Evolutionary conservation across 176 grass and related monocot species (phyloP).

Genomic region (Olyra latifolia): DNA sequence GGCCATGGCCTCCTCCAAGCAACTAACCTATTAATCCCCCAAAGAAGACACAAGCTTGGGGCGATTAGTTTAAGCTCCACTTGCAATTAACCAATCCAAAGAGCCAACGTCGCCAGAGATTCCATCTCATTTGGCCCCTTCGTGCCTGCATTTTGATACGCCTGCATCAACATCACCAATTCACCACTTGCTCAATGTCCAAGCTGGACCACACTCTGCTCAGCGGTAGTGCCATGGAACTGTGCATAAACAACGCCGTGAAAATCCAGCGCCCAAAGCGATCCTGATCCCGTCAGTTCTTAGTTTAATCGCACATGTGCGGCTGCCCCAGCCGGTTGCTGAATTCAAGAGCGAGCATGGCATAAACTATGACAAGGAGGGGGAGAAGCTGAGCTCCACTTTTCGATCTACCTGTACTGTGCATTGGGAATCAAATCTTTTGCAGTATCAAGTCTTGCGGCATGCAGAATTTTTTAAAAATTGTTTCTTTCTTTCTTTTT

Average conservation of each 20-base stretch:
- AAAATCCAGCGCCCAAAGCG: conserved; percentile 8
- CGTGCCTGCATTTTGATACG: conserved; percentile 25
- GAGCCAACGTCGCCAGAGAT: conserved; percentile 44
- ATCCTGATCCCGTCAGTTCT: conserved; percentile 19
- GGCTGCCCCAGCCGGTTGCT: conserved; percentile 9
- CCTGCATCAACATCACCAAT: conserved; percentile 13
- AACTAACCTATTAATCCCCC: conserved; percentile 41
- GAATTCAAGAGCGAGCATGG: conserved; percentile 17
- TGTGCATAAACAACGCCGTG: background rate
- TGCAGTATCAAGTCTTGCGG: conserved; percentile 3
- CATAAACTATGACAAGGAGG: conserved; percentile 9
- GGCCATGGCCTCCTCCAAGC: conserved; percentile 37
- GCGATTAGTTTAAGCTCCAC: conserved; percentile 36
- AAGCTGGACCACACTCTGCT: conserved; percentile 27
- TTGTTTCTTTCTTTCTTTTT: background rate
- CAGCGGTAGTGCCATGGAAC: background rate
- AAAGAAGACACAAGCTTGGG: conserved; percentile 39
- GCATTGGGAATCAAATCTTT: conserved; percentile 44
- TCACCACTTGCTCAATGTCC: background rate
- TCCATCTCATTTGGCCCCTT: conserved; percentile 57
- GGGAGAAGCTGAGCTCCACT: conserved; percentile 5
- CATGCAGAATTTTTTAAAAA: background rate
- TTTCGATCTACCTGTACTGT: conserved; percentile 3
- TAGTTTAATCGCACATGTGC: conserved; percentile 38
- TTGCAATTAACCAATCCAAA: conserved; percentile 33